Base-by-base conservation (phyloP, 306 rosid genomes). In the Rosa lucieae region DNA sequence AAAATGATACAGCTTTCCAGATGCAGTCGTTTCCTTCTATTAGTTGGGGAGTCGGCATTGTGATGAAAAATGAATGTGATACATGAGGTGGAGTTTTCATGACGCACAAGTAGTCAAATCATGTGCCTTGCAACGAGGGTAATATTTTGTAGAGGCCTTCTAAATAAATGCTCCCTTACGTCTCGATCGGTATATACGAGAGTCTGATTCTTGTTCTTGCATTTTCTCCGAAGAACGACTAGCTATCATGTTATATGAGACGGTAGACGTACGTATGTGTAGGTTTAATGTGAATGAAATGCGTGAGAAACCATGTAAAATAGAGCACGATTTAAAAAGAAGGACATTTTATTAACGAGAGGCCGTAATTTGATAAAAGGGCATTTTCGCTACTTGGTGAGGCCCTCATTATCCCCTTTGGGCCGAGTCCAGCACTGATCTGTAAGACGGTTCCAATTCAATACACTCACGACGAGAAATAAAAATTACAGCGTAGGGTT, bases 1-100 rank as follows among this genome's bases (percentile, higher is more conserved):
- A 51, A 53, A 32, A 35, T 32, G 43, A 68, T 39, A 70, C 40
- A 51, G 76, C 80, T 82, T 59, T 67, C 77, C 35, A 61, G 14
- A 39, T 39, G 71, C 21, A 39, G 48, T 17, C 48, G 71, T 39
- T 39, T 37, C 14, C 2, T 5, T 14, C 14, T 8, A 40, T 17
- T 67, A 39, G 72, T 39, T 67, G 71, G 71, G 70, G 71, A 18
- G 72, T 67, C 29, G 49, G 49, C 72, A 67, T 40, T 67, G 26
- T 67, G 3, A 67, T 67, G 48, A 40, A 65, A 39, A 67, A 37
- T 20, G 72, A 66, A 67, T 18, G 15, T 40, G 20, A 3, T 39
- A 20, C 69, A 32, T 32, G 44, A 63, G 42, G 69, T 63, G 69
- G 69, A 32, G 40, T 29, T 35, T 29, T 21, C 69, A 63, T 29